Evolutionary conservation across 2,329 filamentous ascomycete genomes (phyloP), one percentile per base, ranked within the genome.

Genomic region (Helotiales sp.): DNA sequence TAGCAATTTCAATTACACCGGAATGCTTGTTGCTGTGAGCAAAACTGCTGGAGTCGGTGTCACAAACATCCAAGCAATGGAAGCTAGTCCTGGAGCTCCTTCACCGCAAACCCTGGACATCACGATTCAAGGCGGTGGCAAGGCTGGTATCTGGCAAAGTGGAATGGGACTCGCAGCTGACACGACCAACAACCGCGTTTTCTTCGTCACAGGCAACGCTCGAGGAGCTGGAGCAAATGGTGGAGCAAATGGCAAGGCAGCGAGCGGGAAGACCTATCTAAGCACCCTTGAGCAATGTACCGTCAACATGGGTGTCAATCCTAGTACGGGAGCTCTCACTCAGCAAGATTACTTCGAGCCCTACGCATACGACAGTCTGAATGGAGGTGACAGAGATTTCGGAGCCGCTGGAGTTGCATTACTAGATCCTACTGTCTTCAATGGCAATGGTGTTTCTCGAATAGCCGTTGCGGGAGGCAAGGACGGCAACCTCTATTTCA

Each of bases 1-100:
- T n/a, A n/a, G n/a, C 30, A 36, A 57, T 8, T 62, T 55, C 30
- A 65, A 65, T 40, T 65, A 60, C 25, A 65, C 63, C 12, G 63
- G 63, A 27, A 53, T 58, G 50, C 27, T 58, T 3, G 51, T 58
- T 2, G 27, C 55, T 25, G 46, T 59, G 6, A 55, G 55, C 30
- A 58, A 54, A 29, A 51, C 30, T 8, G 22, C 10, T 30, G 55
- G 48, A 38, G 51, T 53, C 9, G 50, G 40, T 22, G 53, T 55
- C 17, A 49, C 53, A 9, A 38, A 25, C 22, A 55, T 55, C 4
- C 34, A 49, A 29, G 53, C 53, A 2, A 55, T 50, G 53, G 34
- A 36, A 36, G 48, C 33, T 9, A 17, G n/a, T 36, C 40, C 40
- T 2, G 27, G 31, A 5, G 53, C 53, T 3, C 47, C 53, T 15